Evolutionary conservation across 176 grass and related monocot species (phyloP).

Genomic region (Puccinellia tenuiflora): DNA sequence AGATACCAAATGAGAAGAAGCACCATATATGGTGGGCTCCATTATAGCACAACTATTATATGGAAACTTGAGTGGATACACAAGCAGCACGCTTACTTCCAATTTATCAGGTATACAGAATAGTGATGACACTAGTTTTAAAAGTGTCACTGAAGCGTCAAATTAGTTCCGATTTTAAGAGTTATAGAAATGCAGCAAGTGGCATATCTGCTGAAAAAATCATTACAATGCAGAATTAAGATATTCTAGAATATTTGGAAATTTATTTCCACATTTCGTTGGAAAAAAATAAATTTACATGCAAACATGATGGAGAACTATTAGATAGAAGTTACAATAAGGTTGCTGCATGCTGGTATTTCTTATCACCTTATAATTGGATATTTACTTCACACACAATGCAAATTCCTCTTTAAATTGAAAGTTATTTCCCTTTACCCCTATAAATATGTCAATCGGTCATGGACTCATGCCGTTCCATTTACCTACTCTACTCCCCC

Average conservation of each 20-base stretch:
- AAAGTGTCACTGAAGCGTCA: neutral
- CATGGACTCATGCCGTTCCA: neutral
- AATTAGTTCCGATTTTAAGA: neutral
- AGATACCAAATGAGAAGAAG: neutral
- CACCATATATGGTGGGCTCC: neutral
- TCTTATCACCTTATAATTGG: neutral
- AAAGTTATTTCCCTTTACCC: neutral
- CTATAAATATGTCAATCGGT: neutral
- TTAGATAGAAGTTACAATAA: neutral
- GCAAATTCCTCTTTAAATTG: neutral
- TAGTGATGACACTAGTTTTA: neutral
- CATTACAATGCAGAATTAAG: neutral
- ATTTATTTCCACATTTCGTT: neutral
- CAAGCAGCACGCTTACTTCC: neutral
- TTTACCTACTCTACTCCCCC: neutral
- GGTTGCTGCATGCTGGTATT: neutral
- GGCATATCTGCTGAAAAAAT: neutral
- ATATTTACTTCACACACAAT: neutral
- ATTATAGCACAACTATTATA: neutral
- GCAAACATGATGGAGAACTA: neutral
- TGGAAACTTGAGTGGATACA: neutral
- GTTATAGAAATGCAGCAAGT: neutral
- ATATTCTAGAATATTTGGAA: neutral
- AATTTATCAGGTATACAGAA: neutral
- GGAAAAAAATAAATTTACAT: neutral